A percentile compares a stretch with the other conserved stretches of the same genome.
Evolutionary conservation across 2,329 filamentous ascomycete species (phyloP).

Genomic region (Aspergillus ruber): DNA sequence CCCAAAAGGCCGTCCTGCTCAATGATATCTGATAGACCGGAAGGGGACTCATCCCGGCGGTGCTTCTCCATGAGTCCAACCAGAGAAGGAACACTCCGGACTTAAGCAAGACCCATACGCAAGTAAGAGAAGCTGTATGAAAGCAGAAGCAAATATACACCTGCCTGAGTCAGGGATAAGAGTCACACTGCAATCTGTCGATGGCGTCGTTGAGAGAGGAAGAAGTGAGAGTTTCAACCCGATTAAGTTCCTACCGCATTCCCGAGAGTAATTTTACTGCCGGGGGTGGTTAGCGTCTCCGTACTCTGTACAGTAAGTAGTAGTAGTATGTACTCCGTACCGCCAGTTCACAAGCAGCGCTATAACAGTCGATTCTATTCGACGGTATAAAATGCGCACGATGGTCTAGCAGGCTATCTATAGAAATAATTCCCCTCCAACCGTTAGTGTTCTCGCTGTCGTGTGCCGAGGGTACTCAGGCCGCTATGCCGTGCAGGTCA

Average conservation of each 20-base stretch:
- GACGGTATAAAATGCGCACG: too few relatives aligned
- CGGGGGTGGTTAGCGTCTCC: background rate
- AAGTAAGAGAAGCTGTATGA: conserved; percentile 8
- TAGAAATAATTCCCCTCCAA: too few relatives aligned
- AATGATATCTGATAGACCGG: conserved; percentile 35
- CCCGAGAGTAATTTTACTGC: conserved; percentile 20
- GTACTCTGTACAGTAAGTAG: too few relatives aligned
- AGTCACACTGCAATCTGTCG: background rate
- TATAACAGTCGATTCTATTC: too few relatives aligned
- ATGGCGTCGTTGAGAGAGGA: background rate
- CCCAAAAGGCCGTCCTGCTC: conserved; percentile 42
- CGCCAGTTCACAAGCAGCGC: background rate
- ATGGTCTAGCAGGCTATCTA: too few relatives aligned
- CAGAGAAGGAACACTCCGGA: conserved; percentile 13
- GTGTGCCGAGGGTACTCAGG: too few relatives aligned
- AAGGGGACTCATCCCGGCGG: conserved; percentile 41
- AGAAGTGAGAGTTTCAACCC: conserved; percentile 1
- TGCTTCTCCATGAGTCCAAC: conserved; percentile 37
- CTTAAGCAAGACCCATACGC: conserved; percentile 21
- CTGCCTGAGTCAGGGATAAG: too few relatives aligned
- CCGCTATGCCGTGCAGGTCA: too few relatives aligned
- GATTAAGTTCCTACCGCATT: conserved; percentile 27
- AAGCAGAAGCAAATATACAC: conserved; percentile 4
- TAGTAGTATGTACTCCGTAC: too few relatives aligned
- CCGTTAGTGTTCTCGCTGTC: too few relatives aligned